Evolutionary conservation across 768 basidiomycete species (phyloP).

Genomic region (Boletus coccyginus): DNA sequence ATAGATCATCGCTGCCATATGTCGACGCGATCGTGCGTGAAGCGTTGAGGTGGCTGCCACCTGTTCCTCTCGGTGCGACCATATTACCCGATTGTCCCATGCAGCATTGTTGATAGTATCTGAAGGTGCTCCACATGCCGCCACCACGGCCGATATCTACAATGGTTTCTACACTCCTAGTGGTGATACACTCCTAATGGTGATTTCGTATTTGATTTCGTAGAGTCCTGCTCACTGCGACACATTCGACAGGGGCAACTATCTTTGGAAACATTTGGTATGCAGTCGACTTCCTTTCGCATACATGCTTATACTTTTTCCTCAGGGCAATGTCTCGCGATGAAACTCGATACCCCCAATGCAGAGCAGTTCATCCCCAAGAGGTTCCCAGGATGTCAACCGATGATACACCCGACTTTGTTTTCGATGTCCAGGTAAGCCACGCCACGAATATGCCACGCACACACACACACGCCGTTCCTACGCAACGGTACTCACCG

Average conservation of each 20-base stretch:
- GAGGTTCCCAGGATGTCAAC: too few relatives aligned
- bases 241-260: slow-evolving; percentile 4
- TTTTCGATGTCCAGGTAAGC: slow-evolving; percentile 12
- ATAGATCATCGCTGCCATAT: slow-evolving; percentile 8
- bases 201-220: too few relatives aligned
- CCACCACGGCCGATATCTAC: too few relatives aligned
- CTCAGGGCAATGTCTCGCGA: too few relatives aligned
- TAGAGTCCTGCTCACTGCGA: neutral
- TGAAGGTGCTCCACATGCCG: slow-evolving; percentile 6
- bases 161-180: slow-evolving; percentile 52
- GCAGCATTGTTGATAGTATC: neutral
- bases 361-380: too few relatives aligned
- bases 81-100: neutral
- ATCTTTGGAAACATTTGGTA: slow-evolving; percentile 17
- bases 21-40: slow-evolving; percentile 12
- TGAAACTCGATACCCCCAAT: too few relatives aligned
- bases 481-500: neutral
- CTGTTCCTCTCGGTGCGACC: slow-evolving; percentile 1
- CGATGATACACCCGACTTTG: too few relatives aligned
- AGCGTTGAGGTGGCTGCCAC: slow-evolving; percentile 12
- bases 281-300: neutral
- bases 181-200: too few relatives aligned
- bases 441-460: neutral
- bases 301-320: neutral
- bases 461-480: neutral